phyloP scores from a whole-genome alignment of 257 asterid species.

The Galeopsis tetrahit region DNA sequence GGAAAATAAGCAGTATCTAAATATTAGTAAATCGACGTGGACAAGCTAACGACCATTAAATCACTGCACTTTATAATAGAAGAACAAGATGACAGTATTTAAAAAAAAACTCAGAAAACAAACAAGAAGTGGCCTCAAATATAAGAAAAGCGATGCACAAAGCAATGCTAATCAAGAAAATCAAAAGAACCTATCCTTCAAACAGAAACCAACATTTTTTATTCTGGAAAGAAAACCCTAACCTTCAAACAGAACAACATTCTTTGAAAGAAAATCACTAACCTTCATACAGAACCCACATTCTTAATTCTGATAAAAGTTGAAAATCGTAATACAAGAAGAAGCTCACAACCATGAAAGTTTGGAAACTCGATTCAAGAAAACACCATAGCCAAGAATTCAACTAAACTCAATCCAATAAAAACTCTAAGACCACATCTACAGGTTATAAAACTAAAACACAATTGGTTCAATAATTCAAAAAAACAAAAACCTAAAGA shows the following conservation, averaged over 20 bases:
- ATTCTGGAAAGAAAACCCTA: neutral
- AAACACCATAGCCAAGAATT: neutral
- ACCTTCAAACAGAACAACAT: too few species aligned
- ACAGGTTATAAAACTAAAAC: neutral
- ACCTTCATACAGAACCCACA: too few species aligned
- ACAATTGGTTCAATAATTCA: neutral
- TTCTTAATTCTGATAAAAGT: neutral
- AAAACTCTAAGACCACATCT: neutral
- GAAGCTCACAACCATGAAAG: too few species aligned
- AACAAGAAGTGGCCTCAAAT: neutral
- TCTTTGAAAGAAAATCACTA: too few species aligned
- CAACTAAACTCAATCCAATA: neutral
- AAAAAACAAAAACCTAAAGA: neutral
- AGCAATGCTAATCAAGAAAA: neutral
- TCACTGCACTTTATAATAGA: neutral
- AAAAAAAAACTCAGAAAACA: neutral
- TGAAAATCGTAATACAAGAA: too few species aligned
- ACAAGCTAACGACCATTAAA: neutral
- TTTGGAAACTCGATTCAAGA: neutral
- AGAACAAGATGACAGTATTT: neutral
- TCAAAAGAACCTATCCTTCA: neutral
- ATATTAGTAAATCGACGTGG: neutral
- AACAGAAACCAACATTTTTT: neutral
- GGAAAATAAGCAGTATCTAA: conserved; percentile 7
- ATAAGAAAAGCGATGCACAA: neutral